Conservation (phyloP, 805 yeast genomes). For the Candida tammaniensis region DNA sequence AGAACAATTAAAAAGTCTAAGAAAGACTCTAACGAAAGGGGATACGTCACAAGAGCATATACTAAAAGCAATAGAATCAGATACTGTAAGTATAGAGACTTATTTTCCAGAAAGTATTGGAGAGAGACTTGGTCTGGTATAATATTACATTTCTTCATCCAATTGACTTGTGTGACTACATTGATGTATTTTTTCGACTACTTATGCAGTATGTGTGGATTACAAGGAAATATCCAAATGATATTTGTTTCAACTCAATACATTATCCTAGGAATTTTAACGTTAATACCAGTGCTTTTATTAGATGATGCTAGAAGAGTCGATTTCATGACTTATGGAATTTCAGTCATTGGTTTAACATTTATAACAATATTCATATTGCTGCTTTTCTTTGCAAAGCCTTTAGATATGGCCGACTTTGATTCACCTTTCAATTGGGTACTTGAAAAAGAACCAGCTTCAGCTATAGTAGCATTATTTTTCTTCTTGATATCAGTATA, state of each 20-base stretch:
- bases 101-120: constrained; percentile 31
- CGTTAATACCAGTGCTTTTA: constrained; percentile 42
- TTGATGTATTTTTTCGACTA: constrained; percentile 44
- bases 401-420: neutral
- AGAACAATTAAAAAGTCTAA: constrained; percentile 7
- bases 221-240: constrained; percentile 30
- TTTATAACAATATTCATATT: constrained; percentile 32
- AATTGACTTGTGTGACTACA: constrained; percentile 43
- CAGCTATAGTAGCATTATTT: constrained; percentile 42
- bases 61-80: constrained; percentile 18
- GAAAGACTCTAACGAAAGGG: constrained; percentile 12
- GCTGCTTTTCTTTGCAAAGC: constrained; percentile 27
- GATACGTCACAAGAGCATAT: constrained; percentile 23
- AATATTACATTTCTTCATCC: constrained; percentile 39
- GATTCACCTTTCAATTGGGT: constrained; percentile 12
- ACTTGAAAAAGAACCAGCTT: constrained; percentile 30
- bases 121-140: constrained; percentile 37
- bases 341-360: constrained; percentile 31
- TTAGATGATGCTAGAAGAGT: constrained; percentile 47
- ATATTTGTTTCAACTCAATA: constrained; percentile 36
- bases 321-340: constrained; percentile 45
- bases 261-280: constrained; percentile 37
- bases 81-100: constrained; percentile 24
- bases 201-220: constrained; percentile 48
- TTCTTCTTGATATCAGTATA: constrained; percentile 45